phyloP scores from a whole-genome alignment of 768 basidiomycete species.

The Lactarius indigo region DNA sequence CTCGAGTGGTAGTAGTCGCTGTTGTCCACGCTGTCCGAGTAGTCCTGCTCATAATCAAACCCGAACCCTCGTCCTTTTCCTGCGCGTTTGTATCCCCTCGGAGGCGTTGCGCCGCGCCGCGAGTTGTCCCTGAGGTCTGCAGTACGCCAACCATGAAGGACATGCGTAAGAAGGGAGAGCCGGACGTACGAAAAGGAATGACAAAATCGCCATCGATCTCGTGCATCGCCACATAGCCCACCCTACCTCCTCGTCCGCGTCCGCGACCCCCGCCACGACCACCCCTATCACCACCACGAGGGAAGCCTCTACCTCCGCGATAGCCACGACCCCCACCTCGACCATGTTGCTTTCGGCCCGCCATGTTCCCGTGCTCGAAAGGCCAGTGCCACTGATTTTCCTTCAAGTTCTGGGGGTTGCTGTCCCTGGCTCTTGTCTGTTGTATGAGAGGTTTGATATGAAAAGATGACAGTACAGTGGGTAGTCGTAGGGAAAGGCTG shows the following conservation, averaged over 20 bases:
- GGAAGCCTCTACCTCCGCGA: slow-evolving; percentile 30
- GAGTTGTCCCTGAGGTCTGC: neutral
- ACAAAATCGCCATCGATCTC: slow-evolving; percentile 25
- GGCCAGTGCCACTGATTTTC: neutral
- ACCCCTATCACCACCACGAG: slow-evolving; percentile 31
- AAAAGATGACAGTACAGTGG: neutral
- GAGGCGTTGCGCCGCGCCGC: neutral
- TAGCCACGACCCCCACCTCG: slow-evolving; percentile 27
- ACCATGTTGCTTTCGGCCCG: slow-evolving; percentile 22
- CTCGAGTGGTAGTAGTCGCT: neutral
- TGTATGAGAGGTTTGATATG: neutral
- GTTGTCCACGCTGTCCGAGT: neutral
- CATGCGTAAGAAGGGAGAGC: neutral
- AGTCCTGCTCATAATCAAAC: neutral
- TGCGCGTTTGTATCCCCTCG: neutral
- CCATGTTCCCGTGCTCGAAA: neutral
- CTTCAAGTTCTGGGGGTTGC: neutral
- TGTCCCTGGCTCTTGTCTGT: neutral
- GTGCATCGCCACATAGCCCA: slow-evolving; percentile 12
- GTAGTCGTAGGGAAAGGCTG: neutral
- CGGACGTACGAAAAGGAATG: neutral
- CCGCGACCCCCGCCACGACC: slow-evolving; percentile 30
- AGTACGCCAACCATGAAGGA: slow-evolving; percentile 1
- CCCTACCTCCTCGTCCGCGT: slow-evolving; percentile 18
- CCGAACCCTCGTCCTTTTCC: neutral